Conservation (phyloP, 2,329 filamentous ascomycete species). For the Lachnellula arida region DNA sequence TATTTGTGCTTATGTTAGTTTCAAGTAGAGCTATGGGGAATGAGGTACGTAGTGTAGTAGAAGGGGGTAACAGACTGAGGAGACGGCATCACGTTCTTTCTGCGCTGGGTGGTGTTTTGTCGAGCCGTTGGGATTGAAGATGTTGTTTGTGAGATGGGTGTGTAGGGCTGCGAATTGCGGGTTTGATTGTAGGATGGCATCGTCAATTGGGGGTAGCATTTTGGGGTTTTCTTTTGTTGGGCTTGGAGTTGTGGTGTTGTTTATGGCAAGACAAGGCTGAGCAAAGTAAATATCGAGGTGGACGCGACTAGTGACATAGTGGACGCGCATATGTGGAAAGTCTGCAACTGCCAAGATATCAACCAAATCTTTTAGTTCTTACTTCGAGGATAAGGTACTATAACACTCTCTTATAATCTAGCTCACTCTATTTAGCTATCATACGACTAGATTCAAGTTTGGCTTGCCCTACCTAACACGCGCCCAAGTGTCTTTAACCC, state of each 20-base stretch:
- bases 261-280: too few species aligned
- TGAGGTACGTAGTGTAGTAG: too few species aligned
- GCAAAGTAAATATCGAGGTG: neutral
- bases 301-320: neutral
- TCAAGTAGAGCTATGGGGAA: neutral
- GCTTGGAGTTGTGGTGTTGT: neutral
- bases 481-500: neutral
- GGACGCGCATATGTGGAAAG: neutral
- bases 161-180: constrained; percentile 58
- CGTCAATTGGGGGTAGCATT: constrained; percentile 57
- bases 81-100: constrained; percentile 46
- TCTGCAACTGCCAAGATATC: neutral
- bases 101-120: constrained; percentile 47
- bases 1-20: constrained; percentile 43
- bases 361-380: neutral
- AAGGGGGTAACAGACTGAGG: constrained; percentile 40
- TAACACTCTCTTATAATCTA: too few species aligned
- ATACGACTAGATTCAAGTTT: too few species aligned
- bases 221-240: neutral
- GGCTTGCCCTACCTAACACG: neutral
- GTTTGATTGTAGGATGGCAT: constrained; percentile 49
- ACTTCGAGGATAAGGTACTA: neutral
- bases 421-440: too few species aligned
- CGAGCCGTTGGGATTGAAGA: constrained; percentile 55
- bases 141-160: constrained; percentile 45